Evolutionary conservation across 1,139 yeast species (phyloP).

Genomic region (Nematodospora anomalae): DNA sequence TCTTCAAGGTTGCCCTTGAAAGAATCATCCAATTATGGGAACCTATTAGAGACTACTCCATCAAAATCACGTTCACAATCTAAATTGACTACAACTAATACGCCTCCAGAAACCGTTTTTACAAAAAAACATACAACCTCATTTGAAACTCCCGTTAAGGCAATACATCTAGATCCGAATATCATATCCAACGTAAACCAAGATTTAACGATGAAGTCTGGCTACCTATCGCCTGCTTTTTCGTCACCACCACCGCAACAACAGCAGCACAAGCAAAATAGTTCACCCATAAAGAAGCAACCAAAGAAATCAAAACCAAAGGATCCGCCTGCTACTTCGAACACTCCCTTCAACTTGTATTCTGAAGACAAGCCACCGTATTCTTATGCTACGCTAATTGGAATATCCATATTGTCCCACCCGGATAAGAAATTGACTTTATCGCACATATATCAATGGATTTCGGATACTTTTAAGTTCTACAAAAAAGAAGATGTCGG

Average conservation of each 20-base stretch:
- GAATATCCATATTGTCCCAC: constrained; percentile 90
- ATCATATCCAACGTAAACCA: constrained; percentile 11
- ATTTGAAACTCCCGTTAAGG: constrained; percentile 12
- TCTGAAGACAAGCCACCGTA: constrained; percentile 80
- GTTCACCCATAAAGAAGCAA: constrained; percentile 19
- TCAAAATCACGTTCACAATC: constrained; percentile 7
- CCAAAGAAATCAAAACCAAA: constrained; percentile 22
- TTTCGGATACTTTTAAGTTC: constrained; percentile 79
- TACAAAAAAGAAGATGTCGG: constrained; percentile 88
- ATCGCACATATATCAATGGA: constrained; percentile 93
- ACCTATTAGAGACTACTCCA: constrained; percentile 16
- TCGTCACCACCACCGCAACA: constrained; percentile 41
- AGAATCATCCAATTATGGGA: constrained; percentile 8
- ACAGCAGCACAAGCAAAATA: constrained; percentile 3
- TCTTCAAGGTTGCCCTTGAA: constrained; percentile 8
- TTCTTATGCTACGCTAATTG: constrained; percentile 91
- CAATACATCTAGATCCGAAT: constrained; percentile 14
- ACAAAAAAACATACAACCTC: background rate
- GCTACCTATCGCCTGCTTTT: constrained; percentile 48
- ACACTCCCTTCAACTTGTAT: constrained; percentile 31
- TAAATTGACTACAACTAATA: background rate
- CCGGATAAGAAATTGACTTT: constrained; percentile 76
- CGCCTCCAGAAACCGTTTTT: constrained; percentile 13
- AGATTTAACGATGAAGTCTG: constrained; percentile 14
- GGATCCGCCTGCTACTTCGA: background rate